A percentile compares a stretch with the other conserved stretches of the same genome.
Conservation (phyloP, 352 stramenopile genomes). For the Stramenopiles sp. region DNA sequence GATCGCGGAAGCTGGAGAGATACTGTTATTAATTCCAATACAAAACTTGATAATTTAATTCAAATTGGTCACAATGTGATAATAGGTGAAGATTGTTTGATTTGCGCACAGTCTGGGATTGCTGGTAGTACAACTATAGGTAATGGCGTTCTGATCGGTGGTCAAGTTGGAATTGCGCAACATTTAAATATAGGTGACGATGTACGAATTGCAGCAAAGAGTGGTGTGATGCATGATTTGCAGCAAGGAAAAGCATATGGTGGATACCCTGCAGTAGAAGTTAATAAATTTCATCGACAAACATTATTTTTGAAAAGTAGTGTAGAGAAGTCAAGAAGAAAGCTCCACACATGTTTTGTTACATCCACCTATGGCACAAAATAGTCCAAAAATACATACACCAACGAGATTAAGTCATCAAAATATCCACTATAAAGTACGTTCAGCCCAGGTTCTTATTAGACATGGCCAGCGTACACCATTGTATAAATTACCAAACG, state of each 20-base stretch:
- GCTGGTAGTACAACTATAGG: slow-evolving; percentile 49
- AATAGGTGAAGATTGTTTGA: slow-evolving; percentile 38
- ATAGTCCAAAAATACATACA: no score
- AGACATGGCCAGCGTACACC: neutral
- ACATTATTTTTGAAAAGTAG: neutral
- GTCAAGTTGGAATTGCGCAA: slow-evolving; percentile 53
- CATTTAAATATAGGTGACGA: slow-evolving; percentile 49
- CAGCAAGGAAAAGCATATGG: neutral
- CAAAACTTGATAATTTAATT: slow-evolving; percentile 59
- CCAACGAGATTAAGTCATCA: no score
- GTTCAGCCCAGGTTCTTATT: neutral
- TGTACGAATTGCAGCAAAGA: slow-evolving; percentile 55
- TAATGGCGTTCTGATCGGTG: slow-evolving; percentile 43
- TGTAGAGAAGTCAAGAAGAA: no score
- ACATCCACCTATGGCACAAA: no score
- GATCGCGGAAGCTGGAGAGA: slow-evolving; percentile 57
- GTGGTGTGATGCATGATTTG: slow-evolving; percentile 48
- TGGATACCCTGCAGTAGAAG: neutral
- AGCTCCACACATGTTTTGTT: no score
- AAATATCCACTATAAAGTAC: neutral
- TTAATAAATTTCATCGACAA: neutral
- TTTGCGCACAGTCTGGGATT: slow-evolving; percentile 51
- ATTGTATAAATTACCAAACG: neutral
- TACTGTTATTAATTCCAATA: slow-evolving; percentile 39
- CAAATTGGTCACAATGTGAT: slow-evolving; percentile 61